Base-by-base conservation (phyloP, 495 filamentous ascomycete genomes). In the Viridothelium virens region DNA sequence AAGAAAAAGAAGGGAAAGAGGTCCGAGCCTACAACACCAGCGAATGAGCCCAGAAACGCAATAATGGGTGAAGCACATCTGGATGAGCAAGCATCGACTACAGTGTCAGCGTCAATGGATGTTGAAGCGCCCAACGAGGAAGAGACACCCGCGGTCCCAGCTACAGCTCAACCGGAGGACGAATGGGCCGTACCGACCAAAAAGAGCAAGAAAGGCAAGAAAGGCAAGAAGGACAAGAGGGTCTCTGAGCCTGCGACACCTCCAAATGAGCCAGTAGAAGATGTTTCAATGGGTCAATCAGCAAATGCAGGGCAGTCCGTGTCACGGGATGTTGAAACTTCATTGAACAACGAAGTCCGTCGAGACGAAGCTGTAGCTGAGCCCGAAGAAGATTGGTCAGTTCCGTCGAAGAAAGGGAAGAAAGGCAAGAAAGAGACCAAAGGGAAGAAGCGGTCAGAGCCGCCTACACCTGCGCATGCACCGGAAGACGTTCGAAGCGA, bases 191-290 rank as follows among this genome's bases (percentile, higher is more conserved):
- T 36, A 36, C 18, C 64, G 33, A 33, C 46, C 31, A 59, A 56
- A 36, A 65, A 53, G 39, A 53, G 6, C 31, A 61, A 73, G 65
- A 73, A 73, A 56, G 38, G 56, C 10, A 74, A 71, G 63, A 68
- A 68, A n/a, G 31, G 39, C 6, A 62, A 56, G 72, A 34, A 78
- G 72, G 37, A n/a, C 3, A 63, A 63, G 61, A 11, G 41, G 6
- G 36, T 34, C n/a, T 25, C n/a, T 59, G 62, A 63, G 62, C 36
- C 62, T 63, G 34, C 44, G 34, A 9, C 10, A 31, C 37, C 62
- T 12, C 34, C 33, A 48, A 31, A 63, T 9, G 53, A 65, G 18
- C n/a, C 64, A 16, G 6, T 25, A 25, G 11, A 37, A 59, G 64
- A 18, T 14, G 7, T 38, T 10, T 9, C 14, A 11, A n/a, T 31